Base-by-base conservation (phyloP, 805 yeast species). In the Tetrapisispora nanseiensis region DNA sequence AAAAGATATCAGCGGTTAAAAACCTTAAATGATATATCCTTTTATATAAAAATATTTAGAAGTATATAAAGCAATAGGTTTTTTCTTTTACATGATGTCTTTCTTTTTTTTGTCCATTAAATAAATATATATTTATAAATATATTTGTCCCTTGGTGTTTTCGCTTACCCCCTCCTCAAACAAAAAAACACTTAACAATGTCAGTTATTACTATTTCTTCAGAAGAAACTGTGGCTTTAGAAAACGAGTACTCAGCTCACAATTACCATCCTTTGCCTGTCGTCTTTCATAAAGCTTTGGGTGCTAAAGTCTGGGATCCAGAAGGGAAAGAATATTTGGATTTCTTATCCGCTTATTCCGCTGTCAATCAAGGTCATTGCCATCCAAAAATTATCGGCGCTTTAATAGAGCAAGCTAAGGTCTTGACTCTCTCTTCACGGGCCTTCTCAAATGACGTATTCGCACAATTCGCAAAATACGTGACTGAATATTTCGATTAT, bases 231-330 rank as follows among this genome's bases (percentile, higher is more conserved):
- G 68, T 68, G 47, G 69, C 74, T 41, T 78, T 74, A 67, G 97
- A 90, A 66, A 66, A 74, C 43, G 68, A 82, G 47, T 86, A 83
- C 68, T 85, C 96, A 38, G 97, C 97, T 24, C 97, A 89, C 69
- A 90, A 90, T 72, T 90, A 90, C 70, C 96, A 86, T 67, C 97
- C 97, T 40, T 69, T 90, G 49, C 97, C 97, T 11, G 96, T 90
- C 46, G 97, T 90, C 13, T 84, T 90, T 67, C 74, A 83, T 56
- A 79, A 73, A 56, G 97, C 95, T 13, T 50, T 62, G 46, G 97
- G 97, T 39, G 95, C 96, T 22, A 82, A 85, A 51, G 96, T 90
- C 19, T 90, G 96, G 96, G 97, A 90, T 63, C 96, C 97, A 7
- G 97, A 90, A 67, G 97, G 96, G 50, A 85, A 81, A 31, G 89